phyloP scores from a whole-genome alignment of 2,329 filamentous ascomycete species.

The Trematosphaeria pertusa region DNA sequence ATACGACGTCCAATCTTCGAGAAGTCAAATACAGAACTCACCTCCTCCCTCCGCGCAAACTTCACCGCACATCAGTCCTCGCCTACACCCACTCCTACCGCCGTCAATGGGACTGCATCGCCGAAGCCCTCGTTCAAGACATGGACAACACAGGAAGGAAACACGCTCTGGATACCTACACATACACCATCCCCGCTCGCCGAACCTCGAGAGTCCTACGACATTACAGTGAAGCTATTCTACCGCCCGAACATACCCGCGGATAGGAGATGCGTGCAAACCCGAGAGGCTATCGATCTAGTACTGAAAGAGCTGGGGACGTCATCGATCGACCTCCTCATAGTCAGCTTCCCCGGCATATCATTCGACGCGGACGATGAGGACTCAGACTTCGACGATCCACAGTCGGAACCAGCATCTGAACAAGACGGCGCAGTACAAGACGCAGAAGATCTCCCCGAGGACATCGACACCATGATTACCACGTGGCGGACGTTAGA shows the following conservation, averaged over 20 bases:
- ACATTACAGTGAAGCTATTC: constrained; percentile 95
- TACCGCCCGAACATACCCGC: constrained; percentile 77
- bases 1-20: constrained; percentile 78
- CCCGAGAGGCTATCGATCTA: constrained; percentile 77
- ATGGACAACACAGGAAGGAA: constrained; percentile 69
- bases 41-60: constrained; percentile 84
- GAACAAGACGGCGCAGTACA: constrained; percentile 54
- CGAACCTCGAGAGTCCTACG: constrained; percentile 85
- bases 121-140: constrained; percentile 52
- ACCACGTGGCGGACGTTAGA: constrained; percentile 76
- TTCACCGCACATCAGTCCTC: constrained; percentile 77
- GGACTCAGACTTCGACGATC: constrained; percentile 69
- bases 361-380: constrained; percentile 93
- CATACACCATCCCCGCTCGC: constrained; percentile 73
- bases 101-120: constrained; percentile 41
- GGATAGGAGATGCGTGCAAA: constrained; percentile 71
- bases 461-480: constrained; percentile 67
- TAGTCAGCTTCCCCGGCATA: constrained; percentile 91
- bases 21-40: constrained; percentile 92
- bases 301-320: constrained; percentile 83
- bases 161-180: constrained; percentile 75
- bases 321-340: constrained; percentile 80
- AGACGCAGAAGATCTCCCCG: constrained; percentile 49
- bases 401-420: constrained; percentile 28
- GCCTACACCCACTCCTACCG: constrained; percentile 36